A percentile compares a stretch with the other conserved stretches of the same genome.
phyloP scores from a whole-genome alignment of 495 filamentous ascomycete genomes.

The Penicillium waksmanii region DNA sequence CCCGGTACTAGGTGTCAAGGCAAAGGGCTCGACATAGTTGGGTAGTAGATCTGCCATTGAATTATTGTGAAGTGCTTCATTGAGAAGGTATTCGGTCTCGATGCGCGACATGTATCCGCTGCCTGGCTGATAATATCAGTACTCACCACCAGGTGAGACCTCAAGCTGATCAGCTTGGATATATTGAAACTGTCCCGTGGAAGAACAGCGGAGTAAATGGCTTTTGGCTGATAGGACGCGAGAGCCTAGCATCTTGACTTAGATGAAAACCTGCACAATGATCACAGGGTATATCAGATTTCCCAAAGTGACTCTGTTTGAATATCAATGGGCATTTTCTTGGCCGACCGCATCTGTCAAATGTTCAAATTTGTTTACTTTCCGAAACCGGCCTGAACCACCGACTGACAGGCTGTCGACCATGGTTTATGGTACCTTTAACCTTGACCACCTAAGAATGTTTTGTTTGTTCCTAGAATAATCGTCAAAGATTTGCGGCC shows the following conservation, averaged over 20 bases:
- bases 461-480: too few species aligned
- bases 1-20: slow-evolving; percentile 6
- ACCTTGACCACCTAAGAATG: too few species aligned
- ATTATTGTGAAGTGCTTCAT: slow-evolving; percentile 7
- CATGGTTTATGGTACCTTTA: too few species aligned
- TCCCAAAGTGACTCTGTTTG: too few species aligned
- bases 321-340: too few species aligned
- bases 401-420: too few species aligned
- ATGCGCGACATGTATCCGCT: slow-evolving; percentile 13
- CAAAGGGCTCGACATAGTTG: slow-evolving; percentile 8
- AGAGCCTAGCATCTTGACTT: not conserved
- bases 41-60: not conserved
- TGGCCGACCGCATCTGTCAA: too few species aligned
- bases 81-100: slow-evolving; percentile 12
- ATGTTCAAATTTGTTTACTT: too few species aligned
- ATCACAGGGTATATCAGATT: too few species aligned
- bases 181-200: slow-evolving; percentile 3
- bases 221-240: not conserved
- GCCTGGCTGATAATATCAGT: slow-evolving; percentile 7
- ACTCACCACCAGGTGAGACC: slow-evolving; percentile 10
- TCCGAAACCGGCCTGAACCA: too few species aligned
- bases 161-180: slow-evolving; percentile 13
- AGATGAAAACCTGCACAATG: not conserved
- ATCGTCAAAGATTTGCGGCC: too few species aligned
- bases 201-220: not conserved